Evolutionary conservation across 768 basidiomycete genomes (phyloP), one percentile per base, ranked within the genome.

Genomic region (Arthromyces matolae): DNA sequence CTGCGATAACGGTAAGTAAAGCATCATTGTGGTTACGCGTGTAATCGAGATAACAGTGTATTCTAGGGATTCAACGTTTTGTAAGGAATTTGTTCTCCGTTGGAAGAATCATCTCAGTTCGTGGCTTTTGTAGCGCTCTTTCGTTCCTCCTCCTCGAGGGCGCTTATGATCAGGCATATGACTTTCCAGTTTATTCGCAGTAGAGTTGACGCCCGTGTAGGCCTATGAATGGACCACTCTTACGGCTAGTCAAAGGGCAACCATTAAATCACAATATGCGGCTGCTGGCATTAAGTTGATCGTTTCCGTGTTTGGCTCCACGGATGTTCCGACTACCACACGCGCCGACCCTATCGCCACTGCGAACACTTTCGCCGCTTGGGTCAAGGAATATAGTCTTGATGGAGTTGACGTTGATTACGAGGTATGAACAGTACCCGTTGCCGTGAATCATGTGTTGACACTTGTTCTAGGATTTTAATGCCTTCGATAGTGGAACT

Each of bases 401-500:
- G 85, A 87, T 55, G 86, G 86, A 39, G 77, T 86, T 20, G 85
- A 87, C 59, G 80, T 89, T 28, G 85, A 88, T 61, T 88, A 86
- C 56, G 85, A 83, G 68, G 74, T 73, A 28, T 14, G 47, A 42
- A 35, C 8, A 32, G 32, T 33, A 42, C 35, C 34, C n/a, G n/a
- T 40, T 14, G 10, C 18, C 13, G 23, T 22, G 3, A 3, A n/a
- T 16, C 27, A 20, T 13, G 14, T 38, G 18, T 24, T 32, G 29
- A 27, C 14, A 9, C 20, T 36, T n/a, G 14, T 36, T 40, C 3
- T 46, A 84, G 79, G 84, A 86, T 55, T 84, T 86, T 55, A 64
- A 68, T 53, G 83, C 84, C 0, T 74, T 84, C 49, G 67, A 81
- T 46, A 68, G 67, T 16, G 73, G 77, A 9, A 65, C 69, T 37